Evolutionary conservation across 2,329 filamentous ascomycete species (phyloP), one percentile per base, ranked within the genome.

Genomic region (Boeremia exigua): DNA sequence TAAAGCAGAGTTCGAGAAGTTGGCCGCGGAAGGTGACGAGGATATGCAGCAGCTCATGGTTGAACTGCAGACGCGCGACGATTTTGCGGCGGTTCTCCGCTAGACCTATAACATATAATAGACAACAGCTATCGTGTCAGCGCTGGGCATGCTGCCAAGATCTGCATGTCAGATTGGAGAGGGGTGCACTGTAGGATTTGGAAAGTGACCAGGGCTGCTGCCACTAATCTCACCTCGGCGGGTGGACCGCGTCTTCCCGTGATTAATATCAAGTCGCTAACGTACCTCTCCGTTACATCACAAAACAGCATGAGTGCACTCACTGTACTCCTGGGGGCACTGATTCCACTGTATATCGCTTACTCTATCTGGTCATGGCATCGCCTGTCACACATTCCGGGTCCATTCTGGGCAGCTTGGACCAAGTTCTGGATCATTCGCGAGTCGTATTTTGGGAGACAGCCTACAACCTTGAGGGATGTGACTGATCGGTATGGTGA

Each of bases 311-410:
- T 43, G 27, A 12, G 12, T 10, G 2, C 40, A 7, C 1, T 43
- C 14, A n/a, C 14, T 5, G 2, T 28, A 9, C 27, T 29, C n/a
- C 15, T 42, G 14, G 11, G 25, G 8, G 3, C 6, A 7, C 4
- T 48, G n/a, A 14, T 38, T 12, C 9, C 23, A 9, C n/a, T 40
- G 12, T 48, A 48, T 25, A 9, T 48, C 25, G 2, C 36, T 7
- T 40, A 40, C 6, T 30, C 34, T 12, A 14, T 40, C n/a, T 38
- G 25, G 27, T 39, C 34, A 40, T 65, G 60, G 59, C 51, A 58
- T 25, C 60, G 60, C 9, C 54, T 65, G 2, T 56, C 58, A 6
- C 60, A 61, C 17, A 52, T 65, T 33, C 54, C 56, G 6, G 62
- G 62, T 3, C 62, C 56, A 11, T 65, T 58, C 39, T 53, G 49